phyloP scores from a whole-genome alignment of 805 yeast genomes.

The Gaillardinia entomophila region DNA sequence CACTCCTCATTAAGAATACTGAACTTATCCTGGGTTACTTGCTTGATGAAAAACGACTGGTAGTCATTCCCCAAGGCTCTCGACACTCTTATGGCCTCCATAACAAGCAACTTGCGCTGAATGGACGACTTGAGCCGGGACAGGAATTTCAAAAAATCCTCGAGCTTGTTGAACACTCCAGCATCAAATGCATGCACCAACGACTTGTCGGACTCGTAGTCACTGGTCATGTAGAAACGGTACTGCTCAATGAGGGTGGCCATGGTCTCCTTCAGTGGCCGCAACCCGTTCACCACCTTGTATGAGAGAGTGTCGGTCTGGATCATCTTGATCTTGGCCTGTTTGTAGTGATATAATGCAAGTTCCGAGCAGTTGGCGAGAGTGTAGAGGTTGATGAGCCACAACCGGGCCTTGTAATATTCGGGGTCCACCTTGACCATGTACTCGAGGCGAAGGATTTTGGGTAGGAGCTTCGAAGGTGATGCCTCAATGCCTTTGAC shows the following conservation, averaged over 20 bases:
- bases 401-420: conserved; percentile 65
- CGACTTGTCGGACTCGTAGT: conserved; percentile 44
- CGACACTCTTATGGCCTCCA: conserved; percentile 26
- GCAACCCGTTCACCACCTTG: conserved; percentile 34
- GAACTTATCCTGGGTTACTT: conserved; percentile 8
- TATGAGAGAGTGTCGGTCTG: conserved; percentile 70
- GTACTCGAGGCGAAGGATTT: conserved; percentile 53
- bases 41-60: conserved; percentile 18
- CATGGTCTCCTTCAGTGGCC: conserved; percentile 36
- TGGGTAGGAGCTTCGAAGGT: conserved; percentile 4
- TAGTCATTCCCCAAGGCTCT: conserved; percentile 28
- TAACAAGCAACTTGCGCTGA: conserved; percentile 31
- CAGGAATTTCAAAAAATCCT: conserved; percentile 61
- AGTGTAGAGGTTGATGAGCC: conserved; percentile 64
- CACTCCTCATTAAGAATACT: conserved; percentile 7
- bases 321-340: conserved; percentile 61
- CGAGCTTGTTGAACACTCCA: conserved; percentile 59
- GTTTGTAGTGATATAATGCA: conserved; percentile 46
- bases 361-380: conserved; percentile 48
- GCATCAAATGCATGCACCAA: conserved; percentile 50
- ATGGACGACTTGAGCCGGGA: conserved; percentile 46
- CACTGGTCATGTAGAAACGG: conserved; percentile 50
- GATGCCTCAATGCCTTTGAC: neutral
- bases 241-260: conserved; percentile 22
- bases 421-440: conserved; percentile 54